Evolutionary conservation across 2,329 filamentous ascomycete species (phyloP).

Genomic region (Pseudopyrenochaeta lycopersici): DNA sequence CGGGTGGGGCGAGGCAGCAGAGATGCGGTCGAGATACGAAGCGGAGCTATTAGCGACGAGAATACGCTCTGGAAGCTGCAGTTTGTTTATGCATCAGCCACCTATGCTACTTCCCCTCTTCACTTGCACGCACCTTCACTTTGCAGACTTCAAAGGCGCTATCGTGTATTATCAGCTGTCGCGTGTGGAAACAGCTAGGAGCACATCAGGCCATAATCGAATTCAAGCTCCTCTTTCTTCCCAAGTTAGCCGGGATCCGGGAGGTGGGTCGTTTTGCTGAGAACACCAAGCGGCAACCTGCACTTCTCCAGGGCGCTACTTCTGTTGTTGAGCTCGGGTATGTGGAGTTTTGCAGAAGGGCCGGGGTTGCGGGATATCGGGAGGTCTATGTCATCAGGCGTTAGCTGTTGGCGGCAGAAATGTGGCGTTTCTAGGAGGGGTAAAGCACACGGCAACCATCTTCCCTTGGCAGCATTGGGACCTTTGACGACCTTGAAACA

Average conservation of each 20-base stretch:
- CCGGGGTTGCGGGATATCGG: constrained; percentile 21
- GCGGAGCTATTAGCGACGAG: constrained; percentile 16
- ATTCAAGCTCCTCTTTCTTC: neutral
- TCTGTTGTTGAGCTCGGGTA: constrained; percentile 46
- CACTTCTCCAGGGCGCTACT: constrained; percentile 37
- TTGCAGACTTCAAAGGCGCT: neutral
- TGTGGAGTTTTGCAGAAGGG: constrained; percentile 29
- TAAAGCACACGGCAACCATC: constrained; percentile 6
- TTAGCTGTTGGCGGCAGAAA: constrained; percentile 21
- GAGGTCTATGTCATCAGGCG: constrained; percentile 31
- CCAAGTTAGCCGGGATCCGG: constrained; percentile 29
- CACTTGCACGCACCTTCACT: constrained; percentile 1
- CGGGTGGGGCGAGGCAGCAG: constrained; percentile 15
- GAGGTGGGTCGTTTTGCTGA: constrained; percentile 11
- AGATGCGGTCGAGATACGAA: constrained; percentile 14
- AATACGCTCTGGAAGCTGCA: constrained; percentile 18
- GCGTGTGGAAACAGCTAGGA: constrained; percentile 14
- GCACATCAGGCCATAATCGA: constrained; percentile 23
- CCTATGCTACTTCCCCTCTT: neutral
- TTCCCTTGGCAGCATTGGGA: neutral
- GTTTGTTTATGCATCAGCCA: constrained; percentile 14
- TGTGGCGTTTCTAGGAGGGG: constrained; percentile 18
- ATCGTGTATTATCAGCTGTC: constrained; percentile 1
- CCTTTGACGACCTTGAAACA: neutral
- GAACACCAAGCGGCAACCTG: constrained; percentile 16